Conservation (phyloP, 2,329 filamentous ascomycete species). For the Neonectria ditissima region DNA sequence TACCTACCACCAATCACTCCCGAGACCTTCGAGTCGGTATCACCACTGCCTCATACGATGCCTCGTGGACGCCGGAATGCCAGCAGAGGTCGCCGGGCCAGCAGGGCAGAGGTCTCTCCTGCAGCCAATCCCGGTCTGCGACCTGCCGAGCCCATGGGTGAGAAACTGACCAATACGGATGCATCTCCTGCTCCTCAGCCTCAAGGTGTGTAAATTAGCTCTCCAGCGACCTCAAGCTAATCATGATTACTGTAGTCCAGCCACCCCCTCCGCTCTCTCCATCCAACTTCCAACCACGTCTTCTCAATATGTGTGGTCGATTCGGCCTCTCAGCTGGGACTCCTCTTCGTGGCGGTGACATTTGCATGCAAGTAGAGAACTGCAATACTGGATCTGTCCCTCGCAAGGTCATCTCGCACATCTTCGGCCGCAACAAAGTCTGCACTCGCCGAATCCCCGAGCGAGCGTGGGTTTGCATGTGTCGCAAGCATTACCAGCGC, state of each 20-base stretch:
- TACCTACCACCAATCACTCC: slow-evolving; percentile 36
- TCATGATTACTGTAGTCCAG: neutral
- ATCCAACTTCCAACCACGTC: slow-evolving; percentile 32
- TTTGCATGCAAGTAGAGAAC: slow-evolving; percentile 67
- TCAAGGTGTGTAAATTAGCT: slow-evolving; percentile 24
- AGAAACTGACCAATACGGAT: slow-evolving; percentile 20
- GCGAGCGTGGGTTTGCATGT: slow-evolving; percentile 79
- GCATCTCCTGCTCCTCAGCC: slow-evolving; percentile 21
- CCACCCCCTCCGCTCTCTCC: slow-evolving; percentile 17
- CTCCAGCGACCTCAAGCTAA: slow-evolving; percentile 11
- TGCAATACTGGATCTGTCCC: slow-evolving; percentile 71
- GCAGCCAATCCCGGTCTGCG: slow-evolving; percentile 22
- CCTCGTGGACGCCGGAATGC: slow-evolving; percentile 25
- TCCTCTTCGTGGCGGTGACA: slow-evolving; percentile 44
- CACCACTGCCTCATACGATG: slow-evolving; percentile 33
- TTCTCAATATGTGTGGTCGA: slow-evolving; percentile 35
- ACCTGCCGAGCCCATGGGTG: slow-evolving; percentile 22
- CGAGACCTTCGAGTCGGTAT: slow-evolving; percentile 30
- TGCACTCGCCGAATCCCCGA: slow-evolving; percentile 78
- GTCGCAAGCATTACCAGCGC: slow-evolving; percentile 86
- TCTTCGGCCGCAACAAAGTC: slow-evolving; percentile 86
- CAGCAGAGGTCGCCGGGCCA: slow-evolving; percentile 32
- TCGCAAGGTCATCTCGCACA: slow-evolving; percentile 82
- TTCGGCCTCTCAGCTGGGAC: slow-evolving; percentile 31
- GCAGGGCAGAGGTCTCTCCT: slow-evolving; percentile 29